phyloP scores from a whole-genome alignment of 169 alveolate genomes.

The Toxoplasma gondii region DNA sequence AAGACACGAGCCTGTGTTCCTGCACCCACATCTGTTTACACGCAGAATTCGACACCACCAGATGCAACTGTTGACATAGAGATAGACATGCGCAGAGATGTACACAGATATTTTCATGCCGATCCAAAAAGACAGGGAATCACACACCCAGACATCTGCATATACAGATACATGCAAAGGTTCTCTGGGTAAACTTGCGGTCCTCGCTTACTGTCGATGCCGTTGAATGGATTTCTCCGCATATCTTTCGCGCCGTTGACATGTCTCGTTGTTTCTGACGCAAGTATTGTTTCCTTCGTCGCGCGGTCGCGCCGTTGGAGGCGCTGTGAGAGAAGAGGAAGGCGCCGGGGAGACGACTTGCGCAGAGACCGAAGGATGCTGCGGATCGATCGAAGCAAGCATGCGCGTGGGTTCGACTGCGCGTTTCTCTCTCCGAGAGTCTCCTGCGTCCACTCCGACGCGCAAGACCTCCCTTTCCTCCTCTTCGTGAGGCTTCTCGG shows the following conservation, averaged over 20 bases:
- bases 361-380: not conserved
- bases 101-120: too few species aligned
- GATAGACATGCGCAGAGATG: too few species aligned
- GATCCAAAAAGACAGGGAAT: too few species aligned
- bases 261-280: not conserved
- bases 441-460: not conserved
- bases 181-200: too few species aligned
- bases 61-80: too few species aligned
- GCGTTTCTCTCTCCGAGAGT: not conserved
- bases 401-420: not conserved
- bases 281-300: not conserved
- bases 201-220: not conserved
- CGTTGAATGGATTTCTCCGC: not conserved
- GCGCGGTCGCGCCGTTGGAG: not conserved
- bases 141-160: too few species aligned
- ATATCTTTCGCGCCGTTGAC: not conserved
- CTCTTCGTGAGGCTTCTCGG: not conserved
- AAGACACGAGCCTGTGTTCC: too few species aligned
- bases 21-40: too few species aligned
- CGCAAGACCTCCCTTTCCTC: not conserved
- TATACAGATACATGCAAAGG: too few species aligned
- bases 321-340: not conserved
- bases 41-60: too few species aligned
- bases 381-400: not conserved
- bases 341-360: not conserved